Conservation (phyloP, 257 asterid species). For the Gardenia jasminoides region DNA sequence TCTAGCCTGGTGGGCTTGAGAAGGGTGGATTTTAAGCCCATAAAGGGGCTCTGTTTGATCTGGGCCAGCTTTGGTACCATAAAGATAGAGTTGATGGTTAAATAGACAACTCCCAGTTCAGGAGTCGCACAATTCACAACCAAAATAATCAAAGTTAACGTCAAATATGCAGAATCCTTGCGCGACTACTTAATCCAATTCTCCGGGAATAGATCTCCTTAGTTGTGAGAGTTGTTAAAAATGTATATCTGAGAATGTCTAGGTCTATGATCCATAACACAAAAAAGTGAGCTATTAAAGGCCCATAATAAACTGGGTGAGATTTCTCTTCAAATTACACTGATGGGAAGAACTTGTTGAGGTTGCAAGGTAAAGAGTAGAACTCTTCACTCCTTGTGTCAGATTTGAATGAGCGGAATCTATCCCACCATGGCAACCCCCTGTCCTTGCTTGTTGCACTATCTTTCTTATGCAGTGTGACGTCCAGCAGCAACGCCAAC, state of each 20-base stretch:
- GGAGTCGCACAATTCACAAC: too few relatives aligned
- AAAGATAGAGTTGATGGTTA: too few relatives aligned
- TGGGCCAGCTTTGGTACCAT: too few relatives aligned
- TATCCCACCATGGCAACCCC: constrained; percentile 97
- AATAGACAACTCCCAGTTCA: too few relatives aligned
- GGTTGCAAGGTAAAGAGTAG: constrained; percentile 78
- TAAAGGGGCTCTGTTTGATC: not conserved
- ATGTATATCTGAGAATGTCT: too few relatives aligned
- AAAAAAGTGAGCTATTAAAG: constrained; percentile 3
- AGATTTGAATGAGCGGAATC: constrained; percentile 63
- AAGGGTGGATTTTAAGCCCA: not conserved
- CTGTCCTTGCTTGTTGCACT: constrained; percentile 62
- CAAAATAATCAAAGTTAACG: too few relatives aligned
- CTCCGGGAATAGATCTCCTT: too few relatives aligned
- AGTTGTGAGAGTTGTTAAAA: too few relatives aligned
- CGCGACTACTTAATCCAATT: too few relatives aligned
- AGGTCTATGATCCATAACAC: not conserved
- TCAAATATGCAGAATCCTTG: too few relatives aligned
- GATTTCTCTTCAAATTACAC: constrained; percentile 32
- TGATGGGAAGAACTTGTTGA: constrained; percentile 92
- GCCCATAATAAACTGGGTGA: not conserved
- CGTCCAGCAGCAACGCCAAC: constrained; percentile 63
- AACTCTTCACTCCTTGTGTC: constrained; percentile 91
- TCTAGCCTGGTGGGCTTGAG: not conserved
- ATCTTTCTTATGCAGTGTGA: constrained; percentile 65